phyloP scores from a whole-genome alignment of 2,329 filamentous ascomycete species.

The Alternaria consortialis region DNA sequence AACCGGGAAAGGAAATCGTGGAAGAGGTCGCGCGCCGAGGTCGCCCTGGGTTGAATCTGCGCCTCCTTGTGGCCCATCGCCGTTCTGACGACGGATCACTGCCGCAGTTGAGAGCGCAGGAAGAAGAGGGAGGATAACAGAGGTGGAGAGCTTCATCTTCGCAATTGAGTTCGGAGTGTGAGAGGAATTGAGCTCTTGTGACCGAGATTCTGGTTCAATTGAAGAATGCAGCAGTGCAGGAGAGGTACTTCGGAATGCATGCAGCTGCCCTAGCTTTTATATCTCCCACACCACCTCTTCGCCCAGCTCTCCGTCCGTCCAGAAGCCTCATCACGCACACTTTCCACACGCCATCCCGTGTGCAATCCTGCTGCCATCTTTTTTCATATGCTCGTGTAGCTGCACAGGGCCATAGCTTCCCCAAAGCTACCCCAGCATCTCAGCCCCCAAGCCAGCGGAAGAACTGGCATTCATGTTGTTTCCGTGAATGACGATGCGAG shows the following conservation, averaged over 20 bases:
- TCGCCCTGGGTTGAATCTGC: constrained; percentile 35
- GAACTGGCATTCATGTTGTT: constrained; percentile 12
- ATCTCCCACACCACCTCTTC: background rate
- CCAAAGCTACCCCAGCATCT: constrained; percentile 1
- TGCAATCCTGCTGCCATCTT: background rate
- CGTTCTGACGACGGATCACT: constrained; percentile 31
- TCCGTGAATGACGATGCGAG: constrained; percentile 25
- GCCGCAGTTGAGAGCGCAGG: constrained; percentile 30
- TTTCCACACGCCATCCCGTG: background rate
- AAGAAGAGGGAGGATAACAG: constrained; percentile 30
- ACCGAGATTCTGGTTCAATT: constrained; percentile 6
- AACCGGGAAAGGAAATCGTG: constrained; percentile 34
- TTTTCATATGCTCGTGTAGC: constrained; percentile 5
- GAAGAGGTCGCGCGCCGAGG: constrained; percentile 30
- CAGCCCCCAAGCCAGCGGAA: constrained; percentile 12
- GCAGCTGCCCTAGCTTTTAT: constrained; percentile 11
- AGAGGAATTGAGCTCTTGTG: constrained; percentile 4
- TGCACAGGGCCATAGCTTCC: constrained; percentile 6
- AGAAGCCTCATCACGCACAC: background rate
- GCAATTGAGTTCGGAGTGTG: background rate
- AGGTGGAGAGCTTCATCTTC: constrained; percentile 32
- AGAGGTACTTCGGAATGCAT: background rate
- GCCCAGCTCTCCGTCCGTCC: background rate
- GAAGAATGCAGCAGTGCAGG: constrained; percentile 12
- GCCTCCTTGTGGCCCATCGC: constrained; percentile 33